A percentile compares a stretch with the other conserved stretches of the same genome.
phyloP scores from a whole-genome alignment of 2,329 filamentous ascomycete genomes.

The Cladobotryum mycophilum region DNA sequence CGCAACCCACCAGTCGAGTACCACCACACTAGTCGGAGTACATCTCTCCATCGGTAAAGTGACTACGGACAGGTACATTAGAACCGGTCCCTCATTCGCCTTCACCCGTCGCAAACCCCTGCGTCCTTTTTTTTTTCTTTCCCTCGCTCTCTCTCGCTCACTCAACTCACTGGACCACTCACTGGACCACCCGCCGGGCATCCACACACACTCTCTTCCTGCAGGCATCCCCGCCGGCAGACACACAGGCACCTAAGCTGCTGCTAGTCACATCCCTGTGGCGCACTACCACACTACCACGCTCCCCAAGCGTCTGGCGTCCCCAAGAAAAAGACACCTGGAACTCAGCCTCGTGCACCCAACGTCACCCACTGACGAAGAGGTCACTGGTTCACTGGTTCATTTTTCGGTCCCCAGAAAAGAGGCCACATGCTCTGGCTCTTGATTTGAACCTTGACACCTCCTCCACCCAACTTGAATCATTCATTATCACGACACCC shows the following conservation, averaged over 20 bases:
- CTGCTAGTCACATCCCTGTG: slow-evolving; percentile 7
- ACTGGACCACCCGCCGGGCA: not conserved
- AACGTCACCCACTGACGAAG: slow-evolving; percentile 38
- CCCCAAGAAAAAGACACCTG: slow-evolving; percentile 7
- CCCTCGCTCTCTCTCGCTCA: no score
- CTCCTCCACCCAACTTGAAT: not conserved
- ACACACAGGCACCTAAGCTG: not conserved
- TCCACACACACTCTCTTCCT: slow-evolving; percentile 7
- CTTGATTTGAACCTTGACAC: not conserved
- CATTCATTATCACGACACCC: slow-evolving; percentile 2
- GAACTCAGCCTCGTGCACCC: slow-evolving; percentile 38
- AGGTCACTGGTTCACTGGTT: not conserved
- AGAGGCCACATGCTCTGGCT: slow-evolving; percentile 22
- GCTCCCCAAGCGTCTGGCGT: slow-evolving; percentile 3
- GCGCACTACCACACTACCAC: slow-evolving; percentile 4
- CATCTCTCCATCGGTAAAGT: no score
- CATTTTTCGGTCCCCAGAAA: not conserved
- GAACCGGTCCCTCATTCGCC: no score
- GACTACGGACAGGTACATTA: no score
- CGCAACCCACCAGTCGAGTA: not conserved
- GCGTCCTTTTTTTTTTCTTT: no score
- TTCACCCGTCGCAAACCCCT: no score
- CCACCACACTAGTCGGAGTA: no score
- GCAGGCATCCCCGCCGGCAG: slow-evolving; percentile 11
- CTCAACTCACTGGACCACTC: not conserved